Evolutionary conservation across 2,329 filamentous ascomycete genomes (phyloP), one percentile per base, ranked within the genome.

Genomic region (Coniella vitis): DNA sequence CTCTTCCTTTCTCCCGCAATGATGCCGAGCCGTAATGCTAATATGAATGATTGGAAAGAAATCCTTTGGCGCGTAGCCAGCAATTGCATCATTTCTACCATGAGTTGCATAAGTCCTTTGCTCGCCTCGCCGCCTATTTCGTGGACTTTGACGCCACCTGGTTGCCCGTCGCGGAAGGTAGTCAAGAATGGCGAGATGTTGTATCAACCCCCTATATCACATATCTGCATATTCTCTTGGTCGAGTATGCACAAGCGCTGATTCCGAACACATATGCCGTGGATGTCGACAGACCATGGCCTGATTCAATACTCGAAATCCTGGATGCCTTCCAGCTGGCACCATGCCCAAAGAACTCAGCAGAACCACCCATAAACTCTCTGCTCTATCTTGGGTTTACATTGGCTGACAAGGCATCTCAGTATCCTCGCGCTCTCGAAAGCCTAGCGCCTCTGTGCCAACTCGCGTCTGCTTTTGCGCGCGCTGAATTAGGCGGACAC

Each of bases 81-180:
- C 59, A 55, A 45, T 57, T 70, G 7, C 63, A 63, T 5, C 57
- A 64, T 2, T 55, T 64, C 25, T 59, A 70, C 3, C 57, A 58
- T n/a, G 57, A 59, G 1, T 65, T 76, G 37, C 74, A 69, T 53
- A 52, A 55, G 9, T 58, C 59, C 2, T 75, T 73, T 54, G 69
- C 75, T n/a, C 69, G 63, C 49, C 60, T 84, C 38, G 66, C 77
- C 1, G 75, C 72, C 12, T 70, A 69, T 52, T 75, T 82, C 51
- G 63, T 81, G 45, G 59, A 65, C 13, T 62, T 79, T 52, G 80
- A 84, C 57, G 56, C 65, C 32, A 58, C 59, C 43, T 64, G 63
- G 2, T 53, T 75, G 5, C 39, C 56, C 3, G 55, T 60, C 7
- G 63, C 64, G 10, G 63, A 63, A 14, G 34, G 22, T 25, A 36